Evolutionary conservation across 257 asterid species (phyloP).

Genomic region (Cruciata laevipes): DNA sequence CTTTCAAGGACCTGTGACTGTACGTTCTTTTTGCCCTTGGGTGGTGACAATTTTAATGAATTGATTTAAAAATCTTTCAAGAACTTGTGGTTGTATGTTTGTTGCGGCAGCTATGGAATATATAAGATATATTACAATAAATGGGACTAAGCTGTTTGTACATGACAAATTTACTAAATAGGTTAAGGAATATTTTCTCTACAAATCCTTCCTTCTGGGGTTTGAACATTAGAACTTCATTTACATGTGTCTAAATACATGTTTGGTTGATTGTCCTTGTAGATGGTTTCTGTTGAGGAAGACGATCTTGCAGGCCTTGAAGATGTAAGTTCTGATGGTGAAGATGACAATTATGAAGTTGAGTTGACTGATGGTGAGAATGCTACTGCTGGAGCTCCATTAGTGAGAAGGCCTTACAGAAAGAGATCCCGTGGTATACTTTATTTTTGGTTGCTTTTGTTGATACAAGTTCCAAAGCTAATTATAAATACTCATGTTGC

Average conservation of each 20-base stretch:
- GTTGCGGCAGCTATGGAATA: too few relatives aligned
- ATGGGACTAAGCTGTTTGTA: too few relatives aligned
- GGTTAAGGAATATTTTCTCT: too few relatives aligned
- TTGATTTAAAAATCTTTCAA: too few relatives aligned
- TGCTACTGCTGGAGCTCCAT: constrained; percentile 53
- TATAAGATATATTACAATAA: background rate
- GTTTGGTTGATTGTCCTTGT: constrained; percentile 16
- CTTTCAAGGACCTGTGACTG: background rate
- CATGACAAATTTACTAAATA: too few relatives aligned
- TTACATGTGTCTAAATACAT: background rate
- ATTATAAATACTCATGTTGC: constrained; percentile 10
- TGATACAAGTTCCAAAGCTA: background rate
- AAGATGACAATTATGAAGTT: constrained; percentile 93
- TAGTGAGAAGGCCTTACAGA: constrained; percentile 49
- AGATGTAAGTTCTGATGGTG: constrained; percentile 92
- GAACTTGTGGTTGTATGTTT: too few relatives aligned
- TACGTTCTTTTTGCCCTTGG: background rate
- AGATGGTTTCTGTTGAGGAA: constrained; percentile 96
- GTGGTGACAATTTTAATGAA: too few relatives aligned
- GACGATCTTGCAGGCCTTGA: constrained; percentile 97
- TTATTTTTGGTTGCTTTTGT: constrained; percentile 13
- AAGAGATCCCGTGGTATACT: constrained; percentile 71
- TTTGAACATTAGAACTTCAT: background rate
- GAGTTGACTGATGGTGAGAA: constrained; percentile 84
- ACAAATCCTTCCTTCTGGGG: background rate